Base-by-base conservation (phyloP, 106 monocot species). In the Chionographis japonica region DNA sequence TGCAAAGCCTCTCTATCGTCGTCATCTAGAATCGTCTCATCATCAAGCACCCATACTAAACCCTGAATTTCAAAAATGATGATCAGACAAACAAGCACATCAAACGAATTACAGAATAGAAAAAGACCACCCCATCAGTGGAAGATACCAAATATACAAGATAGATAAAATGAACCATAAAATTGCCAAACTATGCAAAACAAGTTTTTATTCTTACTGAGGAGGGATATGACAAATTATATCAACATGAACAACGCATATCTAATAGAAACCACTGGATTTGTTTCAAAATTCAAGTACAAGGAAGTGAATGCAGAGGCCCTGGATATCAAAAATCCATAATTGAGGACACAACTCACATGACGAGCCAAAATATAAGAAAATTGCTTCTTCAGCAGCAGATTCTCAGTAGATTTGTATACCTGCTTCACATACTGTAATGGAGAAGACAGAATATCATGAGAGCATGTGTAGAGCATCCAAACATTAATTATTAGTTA, bases 301-400 rank as follows among this genome's bases (percentile, higher is more conserved):
- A 27, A 27, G 27, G 27, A 27, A 27, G 27, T 27, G 8, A 46
- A 46, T 10, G 8, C 2, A 46, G 9, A 46, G 46, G 46, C 46
- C 9, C 46, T 6, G 46, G 9, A 46, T 46, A 46, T 6, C 9
- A 46, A 43, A 63, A 12, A 20, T 5, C 10, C 11, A 66, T 49
- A 19, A 12, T 19, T 18, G 5, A 37, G 36, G 50, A 46, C 36
- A n/a, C 51, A 17, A 61, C 91, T 92, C 87, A 98, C 97, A 85
- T 98, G 97, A 43, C 81, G 97, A 39, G 92, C 97, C 63, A 92
- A 68, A 37, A 89, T 92, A 69, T 90, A 98, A 66, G 82, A 89
- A 69, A 98, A 98, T 77, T 98, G 97, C 72, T 98, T 92, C 83
- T 87, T 92, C 89, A 87, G 68, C 60, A 92, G 40, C 14, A 85